Evolutionary conservation across 2,329 filamentous ascomycete genomes (phyloP), one percentile per base, ranked within the genome.

Genomic region (Aspergillus proliferans): DNA sequence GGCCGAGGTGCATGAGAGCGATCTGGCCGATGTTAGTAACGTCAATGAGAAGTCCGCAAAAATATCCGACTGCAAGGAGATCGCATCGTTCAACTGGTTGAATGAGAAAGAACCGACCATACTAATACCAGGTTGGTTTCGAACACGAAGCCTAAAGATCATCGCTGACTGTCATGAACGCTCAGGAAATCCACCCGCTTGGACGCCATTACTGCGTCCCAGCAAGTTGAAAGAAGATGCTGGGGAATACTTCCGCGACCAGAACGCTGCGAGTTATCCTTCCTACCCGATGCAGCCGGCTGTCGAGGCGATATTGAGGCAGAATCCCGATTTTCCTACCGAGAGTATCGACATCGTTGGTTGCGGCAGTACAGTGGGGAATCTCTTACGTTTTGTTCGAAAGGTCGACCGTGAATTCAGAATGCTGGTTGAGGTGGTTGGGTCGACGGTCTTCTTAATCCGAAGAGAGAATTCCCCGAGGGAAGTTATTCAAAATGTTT

Each of bases 291-390:
- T 74, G 8, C 72, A 76, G 47, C 74, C 76, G 15, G 69, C 70
- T 5, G 63, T 77, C 1, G 60, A 67, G 46, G 68, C 75, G 2
- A 51, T 77, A 1, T 47, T 80, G 1, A 59, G 58, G 1, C 57
- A 65, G 7, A 57, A 76, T 3, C 66, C 71, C 0, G 53, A 64
- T 2, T 70, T 74, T 45, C 34, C 60, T 1, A 55, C 66, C 2
- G 47, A 55, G 0, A 51, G 58, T 0, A 55, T 84, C 30, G 78
- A 86, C 55, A 56, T 88, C 2, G 72, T 83, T 28, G 80, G 72
- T 0, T 87, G 84, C 50, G 74, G 74, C 0, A 85, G 76, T 54
- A 85, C 81, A 0, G 51, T 87, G 0, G 79, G 81, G 0, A 84
- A 80, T 57, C 73, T 87, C 0, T 66, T 85, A 1, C 73, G 80